A percentile compares a stretch with the other conserved stretches of the same genome.
Evolutionary conservation across 306 rosid species (phyloP).

Genomic region (Gleditsia sinensis): DNA sequence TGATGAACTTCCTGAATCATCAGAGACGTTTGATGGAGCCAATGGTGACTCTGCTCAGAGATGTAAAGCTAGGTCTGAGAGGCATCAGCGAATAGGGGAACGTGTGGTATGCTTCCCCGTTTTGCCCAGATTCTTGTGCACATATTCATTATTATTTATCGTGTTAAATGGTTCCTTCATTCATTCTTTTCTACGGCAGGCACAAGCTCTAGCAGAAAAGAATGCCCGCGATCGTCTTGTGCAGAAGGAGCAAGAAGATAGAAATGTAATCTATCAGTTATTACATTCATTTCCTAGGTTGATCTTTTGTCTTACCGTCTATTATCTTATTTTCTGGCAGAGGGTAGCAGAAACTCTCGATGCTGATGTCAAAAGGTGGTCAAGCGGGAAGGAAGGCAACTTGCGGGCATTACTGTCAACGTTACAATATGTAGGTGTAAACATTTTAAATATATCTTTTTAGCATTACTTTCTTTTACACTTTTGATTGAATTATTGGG

Average conservation of each 20-base stretch:
- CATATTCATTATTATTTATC: conserved; percentile 21
- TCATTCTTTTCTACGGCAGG: conserved; percentile 52
- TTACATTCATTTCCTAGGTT: conserved; percentile 2
- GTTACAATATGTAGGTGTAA: conserved; percentile 77
- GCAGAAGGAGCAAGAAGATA: conserved; percentile 88
- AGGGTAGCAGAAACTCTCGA: conserved; percentile 84
- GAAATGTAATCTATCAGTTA: conserved; percentile 60
- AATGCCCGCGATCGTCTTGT: conserved; percentile 76
- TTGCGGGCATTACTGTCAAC: conserved; percentile 96
- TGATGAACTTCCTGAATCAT: conserved; percentile 44
- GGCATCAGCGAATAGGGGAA: conserved; percentile 80
- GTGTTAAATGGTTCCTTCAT: conserved; percentile 39
- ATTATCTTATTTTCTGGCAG: conserved; percentile 54
- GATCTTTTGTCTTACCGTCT: conserved; percentile 25
- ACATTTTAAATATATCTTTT: conserved; percentile 18
- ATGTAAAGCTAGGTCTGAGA: conserved; percentile 77
- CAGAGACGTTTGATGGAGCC: conserved; percentile 57
- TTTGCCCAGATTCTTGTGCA: conserved; percentile 19
- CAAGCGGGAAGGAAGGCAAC: conserved; percentile 90
- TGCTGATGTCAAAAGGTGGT: conserved; percentile 95
- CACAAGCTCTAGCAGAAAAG: conserved; percentile 92
- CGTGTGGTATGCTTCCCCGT: conserved; percentile 73
- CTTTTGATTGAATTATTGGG: not conserved
- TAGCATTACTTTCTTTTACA: conserved; percentile 28
- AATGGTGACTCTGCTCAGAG: conserved; percentile 73